These are phyloP conservation scores for Diaporthe nobilis DNA, from an alignment of 2,329 filamentous ascomycete genomes.

Conservation along the genomic window DNA sequence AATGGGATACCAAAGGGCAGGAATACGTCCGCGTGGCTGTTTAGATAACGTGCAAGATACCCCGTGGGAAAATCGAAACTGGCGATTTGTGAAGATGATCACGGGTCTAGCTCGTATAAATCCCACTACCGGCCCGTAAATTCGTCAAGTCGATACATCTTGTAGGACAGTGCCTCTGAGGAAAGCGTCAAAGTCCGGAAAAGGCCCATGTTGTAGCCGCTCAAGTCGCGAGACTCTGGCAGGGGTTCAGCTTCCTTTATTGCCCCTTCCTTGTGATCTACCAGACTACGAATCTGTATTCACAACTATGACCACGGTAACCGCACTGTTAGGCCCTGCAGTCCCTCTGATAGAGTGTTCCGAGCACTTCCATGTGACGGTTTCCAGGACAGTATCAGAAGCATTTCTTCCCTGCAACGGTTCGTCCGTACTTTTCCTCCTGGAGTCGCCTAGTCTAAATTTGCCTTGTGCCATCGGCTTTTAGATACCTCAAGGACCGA, in stretches of 20 bases:
- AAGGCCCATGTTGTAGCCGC: not conserved
- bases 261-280: not conserved
- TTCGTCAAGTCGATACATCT: not conserved
- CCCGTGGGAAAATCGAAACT: constrained; percentile 23
- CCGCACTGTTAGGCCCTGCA: not conserved
- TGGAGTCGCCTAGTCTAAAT: not conserved
- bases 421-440: not conserved
- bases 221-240: too few relatives aligned
- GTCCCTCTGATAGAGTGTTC: not conserved
- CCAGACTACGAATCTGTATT: too few relatives aligned
- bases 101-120: not conserved
- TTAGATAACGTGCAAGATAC: constrained; percentile 38
- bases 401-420: not conserved
- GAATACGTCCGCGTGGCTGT: not conserved
- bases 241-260: too few relatives aligned
- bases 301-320: not conserved
- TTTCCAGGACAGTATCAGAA: not conserved
- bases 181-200: too few relatives aligned
- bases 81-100: not conserved
- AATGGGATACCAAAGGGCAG: not conserved
- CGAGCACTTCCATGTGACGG: not conserved
- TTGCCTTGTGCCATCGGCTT: not conserved
- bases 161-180: too few relatives aligned
- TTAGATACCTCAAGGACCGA: not conserved
- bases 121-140: not conserved